These are phyloP conservation scores for Alternaria conjuncta DNA, from an alignment of 2,329 filamentous ascomycete genomes.

Conservation along the genomic window DNA sequence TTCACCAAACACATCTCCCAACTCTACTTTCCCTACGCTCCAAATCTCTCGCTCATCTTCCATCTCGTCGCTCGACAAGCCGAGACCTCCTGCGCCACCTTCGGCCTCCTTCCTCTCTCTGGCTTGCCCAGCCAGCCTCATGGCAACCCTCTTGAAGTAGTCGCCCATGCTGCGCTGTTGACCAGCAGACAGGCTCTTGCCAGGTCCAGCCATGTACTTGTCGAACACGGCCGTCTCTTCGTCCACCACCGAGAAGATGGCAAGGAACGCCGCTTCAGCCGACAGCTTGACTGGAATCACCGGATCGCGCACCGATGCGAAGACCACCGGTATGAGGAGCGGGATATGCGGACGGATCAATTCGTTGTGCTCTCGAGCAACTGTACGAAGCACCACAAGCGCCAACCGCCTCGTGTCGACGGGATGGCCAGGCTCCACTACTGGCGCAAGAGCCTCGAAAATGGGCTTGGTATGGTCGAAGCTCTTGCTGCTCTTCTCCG, in stretches of 20 bases:
- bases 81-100: slow-evolving; percentile 83
- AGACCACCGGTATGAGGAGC: slow-evolving; percentile 81
- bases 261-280: slow-evolving; percentile 91
- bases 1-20: slow-evolving; percentile 62
- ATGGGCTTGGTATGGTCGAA: slow-evolving; percentile 81
- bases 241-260: slow-evolving; percentile 88
- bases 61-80: slow-evolving; percentile 85
- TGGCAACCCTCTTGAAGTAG: slow-evolving; percentile 93
- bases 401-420: slow-evolving; percentile 84
- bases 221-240: slow-evolving; percentile 87
- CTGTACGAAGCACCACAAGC: slow-evolving; percentile 85
- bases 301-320: slow-evolving; percentile 85
- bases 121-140: slow-evolving; percentile 83
- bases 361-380: slow-evolving; percentile 79
- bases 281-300: slow-evolving; percentile 96
- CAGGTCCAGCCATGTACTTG: slow-evolving; percentile 78
- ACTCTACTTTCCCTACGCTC: slow-evolving; percentile 90
- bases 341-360: slow-evolving; percentile 81
- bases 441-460: slow-evolving; percentile 76
- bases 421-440: slow-evolving; percentile 78
- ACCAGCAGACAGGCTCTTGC: slow-evolving; percentile 69
- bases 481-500: slow-evolving; percentile 66
- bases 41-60: slow-evolving; percentile 96
- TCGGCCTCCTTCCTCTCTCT: slow-evolving; percentile 90
- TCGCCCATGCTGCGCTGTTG: slow-evolving; percentile 91